These are phyloP conservation scores for Crinitomyces ghanaensis DNA, from an alignment of 805 yeast genomes.

Conservation along the genomic window DNA sequence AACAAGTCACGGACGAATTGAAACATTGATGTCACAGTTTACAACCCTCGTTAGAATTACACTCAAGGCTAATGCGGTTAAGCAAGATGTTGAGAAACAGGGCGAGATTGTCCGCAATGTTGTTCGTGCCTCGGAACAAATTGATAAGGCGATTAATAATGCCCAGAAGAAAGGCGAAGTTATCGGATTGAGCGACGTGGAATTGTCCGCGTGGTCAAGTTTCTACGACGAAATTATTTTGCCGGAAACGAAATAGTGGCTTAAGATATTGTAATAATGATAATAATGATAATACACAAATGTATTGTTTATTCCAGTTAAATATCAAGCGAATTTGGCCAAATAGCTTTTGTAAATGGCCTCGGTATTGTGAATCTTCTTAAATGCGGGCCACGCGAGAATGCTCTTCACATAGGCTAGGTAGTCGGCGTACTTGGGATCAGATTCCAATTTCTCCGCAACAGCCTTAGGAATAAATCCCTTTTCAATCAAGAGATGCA, in stretches of 20 bases:
- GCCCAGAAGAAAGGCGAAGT: slow-evolving; percentile 5
- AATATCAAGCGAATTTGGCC: too few species aligned
- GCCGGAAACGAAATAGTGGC: too few species aligned
- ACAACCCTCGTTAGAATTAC: slow-evolving; percentile 36
- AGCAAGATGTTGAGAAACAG: slow-evolving; percentile 51
- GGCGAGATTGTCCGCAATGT: slow-evolving; percentile 33
- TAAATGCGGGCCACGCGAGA: slow-evolving; percentile 14
- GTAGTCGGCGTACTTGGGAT: slow-evolving; percentile 15
- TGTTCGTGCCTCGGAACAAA: slow-evolving; percentile 25
- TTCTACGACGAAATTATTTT: too few species aligned
- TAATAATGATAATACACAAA: too few species aligned
- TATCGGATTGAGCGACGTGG: slow-evolving; percentile 12
- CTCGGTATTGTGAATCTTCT: slow-evolving; percentile 12
- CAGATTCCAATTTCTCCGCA: slow-evolving; percentile 5
- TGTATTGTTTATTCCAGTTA: too few species aligned
- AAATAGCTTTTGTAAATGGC: too few species aligned
- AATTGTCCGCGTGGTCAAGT: slow-evolving; percentile 8
- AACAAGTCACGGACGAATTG: slow-evolving; percentile 12
- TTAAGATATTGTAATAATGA: too few species aligned
- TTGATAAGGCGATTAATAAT: slow-evolving; percentile 10
- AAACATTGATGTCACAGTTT: slow-evolving; percentile 27
- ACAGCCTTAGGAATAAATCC: slow-evolving; percentile 8
- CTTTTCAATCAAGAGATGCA: slow-evolving; percentile 7
- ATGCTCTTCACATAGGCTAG: slow-evolving; percentile 13
- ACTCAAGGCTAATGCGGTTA: slow-evolving; percentile 49